Base-by-base conservation (phyloP, 2,329 filamentous ascomycete species). In the Aspergillus pseudoterreus region DNA sequence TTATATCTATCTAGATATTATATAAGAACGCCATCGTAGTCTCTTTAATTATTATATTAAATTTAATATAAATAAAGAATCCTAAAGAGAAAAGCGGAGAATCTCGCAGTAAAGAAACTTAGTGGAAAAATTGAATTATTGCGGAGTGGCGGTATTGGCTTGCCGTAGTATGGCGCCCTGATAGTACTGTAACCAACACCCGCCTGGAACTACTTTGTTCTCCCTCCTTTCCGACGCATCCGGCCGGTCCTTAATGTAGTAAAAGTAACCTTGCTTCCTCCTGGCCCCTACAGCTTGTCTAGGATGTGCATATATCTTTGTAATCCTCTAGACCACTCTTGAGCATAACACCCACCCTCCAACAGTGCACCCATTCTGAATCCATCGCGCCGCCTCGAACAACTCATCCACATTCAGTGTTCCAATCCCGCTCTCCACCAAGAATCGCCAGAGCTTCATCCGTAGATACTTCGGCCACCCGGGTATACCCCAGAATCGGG, bases 391-490 rank as follows among this genome's bases (percentile, higher is more conserved):
- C 22, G 22, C 22, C 22, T 22, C 22, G 22, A 22, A 22, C 22
- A 22, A 22, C 22, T 22, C 6, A 6, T 49, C 47, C 14, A 49
- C 41, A 44, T 49, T 49, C 30, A 49, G 32, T 33, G 33, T 44
- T 14, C 41, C 47, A 21, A 49, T 36, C 21, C 47, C 47, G 9
- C 47, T 44, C 30, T 49, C 41, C 2, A 42, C 38, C 47, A 49
- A 15, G 21, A 49, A 49, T 14, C n/a, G 24, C 39, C 47, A 49
- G 15, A 49, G 19, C 41, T 43, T 43, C 41, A 49, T 36, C 6
- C 47, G 47, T 33, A 49, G 47, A 36, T 43, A n/a, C 27, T 36
- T 38, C 14, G 47, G 47, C 47, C 47, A 49, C 22, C 43, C 43
- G 11, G 27, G 43, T 45, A 45, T 45, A 22, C 22, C 22, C 22